Percentiles rank a stretch among this genome's conserved stretches.
Conservation (phyloP, 139 green algal species). For the Mesotaenium endlicherianum region DNA sequence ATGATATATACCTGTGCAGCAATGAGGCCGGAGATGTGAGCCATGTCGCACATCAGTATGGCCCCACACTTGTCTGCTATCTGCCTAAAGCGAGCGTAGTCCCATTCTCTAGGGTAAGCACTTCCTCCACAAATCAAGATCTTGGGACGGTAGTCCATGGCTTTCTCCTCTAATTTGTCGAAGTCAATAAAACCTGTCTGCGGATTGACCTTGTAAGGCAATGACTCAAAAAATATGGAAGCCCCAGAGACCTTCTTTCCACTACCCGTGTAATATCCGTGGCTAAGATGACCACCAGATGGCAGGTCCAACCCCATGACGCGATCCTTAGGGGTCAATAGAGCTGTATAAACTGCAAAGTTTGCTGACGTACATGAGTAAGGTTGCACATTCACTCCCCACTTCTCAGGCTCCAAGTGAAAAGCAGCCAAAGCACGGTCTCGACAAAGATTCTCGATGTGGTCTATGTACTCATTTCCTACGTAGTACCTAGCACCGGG, state of each 20-base stretch:
- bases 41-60: constrained; percentile 83
- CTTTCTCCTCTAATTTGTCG: constrained; percentile 80
- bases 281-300: constrained; percentile 80
- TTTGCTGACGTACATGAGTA: constrained; percentile 89
- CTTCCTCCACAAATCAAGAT: constrained; percentile 80
- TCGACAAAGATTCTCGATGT: constrained; percentile 74
- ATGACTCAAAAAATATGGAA: constrained; percentile 81
- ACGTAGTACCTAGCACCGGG: constrained; percentile 94
- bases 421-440: constrained; percentile 73
- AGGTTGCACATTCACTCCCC: constrained; percentile 87
- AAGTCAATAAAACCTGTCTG: constrained; percentile 80
- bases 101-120: constrained; percentile 82
- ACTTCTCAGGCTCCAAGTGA: constrained; percentile 63
- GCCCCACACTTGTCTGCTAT: constrained; percentile 77
- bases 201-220: constrained; percentile 79
- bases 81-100: constrained; percentile 71
- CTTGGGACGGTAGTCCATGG: constrained; percentile 78
- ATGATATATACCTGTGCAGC: constrained; percentile 58
- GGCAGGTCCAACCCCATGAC: constrained; percentile 89
- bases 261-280: constrained; percentile 86
- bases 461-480: constrained; percentile 81
- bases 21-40: constrained; percentile 80
- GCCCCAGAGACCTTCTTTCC: constrained; percentile 84
- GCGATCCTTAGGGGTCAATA: constrained; percentile 78
- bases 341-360: constrained; percentile 88